phyloP scores from a whole-genome alignment of 2,329 filamentous ascomycete genomes.

The Phialocephala sp. region DNA sequence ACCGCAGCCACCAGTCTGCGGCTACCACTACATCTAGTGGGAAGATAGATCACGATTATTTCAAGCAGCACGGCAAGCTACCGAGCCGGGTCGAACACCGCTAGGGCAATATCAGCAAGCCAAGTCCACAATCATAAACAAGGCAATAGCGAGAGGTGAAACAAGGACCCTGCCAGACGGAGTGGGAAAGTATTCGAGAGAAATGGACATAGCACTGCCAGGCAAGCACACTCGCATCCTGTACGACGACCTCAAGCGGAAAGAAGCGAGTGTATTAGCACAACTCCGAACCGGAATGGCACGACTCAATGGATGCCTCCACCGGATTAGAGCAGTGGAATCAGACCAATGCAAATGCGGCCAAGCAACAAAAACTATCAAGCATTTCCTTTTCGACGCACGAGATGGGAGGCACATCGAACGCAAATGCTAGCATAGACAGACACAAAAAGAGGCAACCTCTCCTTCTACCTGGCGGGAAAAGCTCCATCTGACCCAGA shows the following conservation, averaged over 20 bases:
- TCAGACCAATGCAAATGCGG: slow-evolving; percentile 33
- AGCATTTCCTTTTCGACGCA: slow-evolving; percentile 3
- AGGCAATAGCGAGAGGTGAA: slow-evolving; percentile 28
- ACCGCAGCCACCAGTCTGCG: no score
- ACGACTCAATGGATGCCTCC: slow-evolving; percentile 42
- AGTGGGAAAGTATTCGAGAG: slow-evolving; percentile 37
- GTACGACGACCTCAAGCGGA: slow-evolving; percentile 29
- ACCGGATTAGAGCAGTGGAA: slow-evolving; percentile 19
- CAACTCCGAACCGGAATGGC: slow-evolving; percentile 42
- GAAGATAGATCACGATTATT: no score
- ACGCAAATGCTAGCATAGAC: not conserved
- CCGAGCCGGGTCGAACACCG: no score
- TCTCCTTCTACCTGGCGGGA: not conserved
- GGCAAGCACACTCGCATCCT: slow-evolving; percentile 35
- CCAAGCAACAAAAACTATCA: slow-evolving; percentile 16
- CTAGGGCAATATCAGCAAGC: no score
- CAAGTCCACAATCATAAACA: slow-evolving; percentile 37
- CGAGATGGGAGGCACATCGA: slow-evolving; percentile 1
- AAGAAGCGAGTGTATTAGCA: slow-evolving; percentile 33
- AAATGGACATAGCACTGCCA: slow-evolving; percentile 36
- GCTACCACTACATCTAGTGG: no score
- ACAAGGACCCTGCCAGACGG: slow-evolving; percentile 31
- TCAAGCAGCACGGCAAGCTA: no score
- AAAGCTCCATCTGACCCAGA: not conserved
- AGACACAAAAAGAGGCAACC: not conserved